Evolutionary conservation across 2,329 filamentous ascomycete species (phyloP), one percentile per base, ranked within the genome.

Genomic region (Microsporum canis): DNA sequence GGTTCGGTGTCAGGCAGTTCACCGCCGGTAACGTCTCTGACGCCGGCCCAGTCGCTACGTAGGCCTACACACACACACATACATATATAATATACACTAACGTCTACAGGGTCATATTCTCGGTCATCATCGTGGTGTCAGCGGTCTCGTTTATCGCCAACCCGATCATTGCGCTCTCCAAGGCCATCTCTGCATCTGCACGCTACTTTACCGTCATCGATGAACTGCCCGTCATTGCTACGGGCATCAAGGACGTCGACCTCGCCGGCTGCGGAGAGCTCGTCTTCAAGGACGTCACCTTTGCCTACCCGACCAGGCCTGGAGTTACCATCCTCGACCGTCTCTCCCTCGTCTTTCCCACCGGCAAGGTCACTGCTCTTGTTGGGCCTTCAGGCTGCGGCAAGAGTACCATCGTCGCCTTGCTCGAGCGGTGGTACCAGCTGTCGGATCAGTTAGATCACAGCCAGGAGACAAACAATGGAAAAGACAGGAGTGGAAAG

Each of bases 251-350:
- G 60, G 77, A 73, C 0, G 79, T 80, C 0, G 77, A 81, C n/a
- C 77, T 80, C 17, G 78, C 78, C 1, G 76, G 77, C 1, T 73
- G 71, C 4, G 73, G 75, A 17, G 80, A 86, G 58, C 85, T 88
- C 57, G 73, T 80, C 3, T 82, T 91, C 33, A 59, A 82, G 8
- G 77, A 83, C 47, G 81, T 91, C 8, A 81, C 79, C n/a, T 91
- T 91, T 67, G 82, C 86, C 1, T 91, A 91, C 67, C 88, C 88
- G 0, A 75, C 65, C 62, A 74, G 76, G 3, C 69, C 73, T 0
- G 67, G 71, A 17, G 68, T 72, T 3, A 68, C 68, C 6, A 70
- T 76, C 0, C 63, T 78, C 1, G 69, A 73, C 31, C 66, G 68
- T 1, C 65, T 78, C 12, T 65, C 69, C 63, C 61, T 73, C 29